phyloP scores from a whole-genome alignment of 2,329 filamentous ascomycete genomes.

The Calonectria hongkongensis region DNA sequence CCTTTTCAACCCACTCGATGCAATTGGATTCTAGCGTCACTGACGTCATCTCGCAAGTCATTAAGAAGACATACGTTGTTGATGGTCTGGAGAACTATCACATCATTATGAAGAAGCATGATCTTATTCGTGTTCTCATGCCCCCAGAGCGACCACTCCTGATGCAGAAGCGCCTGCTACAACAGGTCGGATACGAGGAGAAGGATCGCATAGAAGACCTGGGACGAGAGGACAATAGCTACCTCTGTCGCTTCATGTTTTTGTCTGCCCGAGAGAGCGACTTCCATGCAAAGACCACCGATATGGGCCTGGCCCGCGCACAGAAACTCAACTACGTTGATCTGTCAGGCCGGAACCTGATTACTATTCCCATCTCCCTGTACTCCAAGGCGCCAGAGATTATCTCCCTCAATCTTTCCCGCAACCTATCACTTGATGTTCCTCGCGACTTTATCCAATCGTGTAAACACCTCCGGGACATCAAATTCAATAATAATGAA shows the following conservation, averaged over 20 bases:
- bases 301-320: slow-evolving; percentile 86
- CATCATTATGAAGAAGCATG: slow-evolving; percentile 95
- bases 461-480: slow-evolving; percentile 92
- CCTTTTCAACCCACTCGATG: slow-evolving; percentile 94
- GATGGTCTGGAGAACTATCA: slow-evolving; percentile 96
- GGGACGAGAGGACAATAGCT: slow-evolving; percentile 97
- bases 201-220: slow-evolving; percentile 93
- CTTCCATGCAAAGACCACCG: slow-evolving; percentile 80
- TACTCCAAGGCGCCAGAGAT: slow-evolving; percentile 96
- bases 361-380: slow-evolving; percentile 95
- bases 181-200: slow-evolving; percentile 93
- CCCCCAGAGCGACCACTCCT: slow-evolving; percentile 87
- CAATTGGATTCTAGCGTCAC: slow-evolving; percentile 87
- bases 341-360: slow-evolving; percentile 89
- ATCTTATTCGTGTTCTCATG: slow-evolving; percentile 87
- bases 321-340: slow-evolving; percentile 97
- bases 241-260: slow-evolving; percentile 96
- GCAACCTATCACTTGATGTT: slow-evolving; percentile 93
- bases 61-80: slow-evolving; percentile 94
- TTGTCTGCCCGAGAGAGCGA: slow-evolving; percentile 91
- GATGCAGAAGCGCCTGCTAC: slow-evolving; percentile 92
- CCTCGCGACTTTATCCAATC: slow-evolving; percentile 97
- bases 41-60: slow-evolving; percentile 91
- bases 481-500: slow-evolving; percentile 97
- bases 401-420: slow-evolving; percentile 93